These are phyloP conservation scores for Paraconiothyrium sp. DNA, from an alignment of 2,329 filamentous ascomycete species.

Conservation along the genomic window DNA sequence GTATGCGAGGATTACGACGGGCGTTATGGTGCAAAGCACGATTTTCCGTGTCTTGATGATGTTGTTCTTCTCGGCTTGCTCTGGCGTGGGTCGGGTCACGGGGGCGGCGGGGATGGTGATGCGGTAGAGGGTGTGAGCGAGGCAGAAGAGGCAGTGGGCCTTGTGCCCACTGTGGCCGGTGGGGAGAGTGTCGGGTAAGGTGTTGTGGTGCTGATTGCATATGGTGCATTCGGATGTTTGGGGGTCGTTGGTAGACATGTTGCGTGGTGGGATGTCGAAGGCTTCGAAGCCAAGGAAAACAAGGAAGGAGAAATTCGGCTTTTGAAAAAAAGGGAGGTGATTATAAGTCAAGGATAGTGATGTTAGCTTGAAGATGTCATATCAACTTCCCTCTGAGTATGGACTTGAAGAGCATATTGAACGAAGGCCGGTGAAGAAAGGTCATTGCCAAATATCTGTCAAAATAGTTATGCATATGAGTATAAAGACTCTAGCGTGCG, in stretches of 20 bases:
- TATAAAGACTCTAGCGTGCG: too few relatives aligned
- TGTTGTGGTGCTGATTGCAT: background rate
- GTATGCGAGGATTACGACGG: background rate
- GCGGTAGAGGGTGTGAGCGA: background rate
- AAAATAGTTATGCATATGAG: too few relatives aligned
- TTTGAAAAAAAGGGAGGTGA: too few relatives aligned
- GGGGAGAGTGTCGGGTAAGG: background rate
- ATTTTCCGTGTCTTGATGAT: constrained; percentile 6
- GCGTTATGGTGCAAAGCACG: background rate
- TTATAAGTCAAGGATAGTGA: too few relatives aligned
- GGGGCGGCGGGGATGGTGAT: constrained; percentile 2
- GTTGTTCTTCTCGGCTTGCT: constrained; percentile 10
- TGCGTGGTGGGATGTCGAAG: too few relatives aligned
- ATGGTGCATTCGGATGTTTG: constrained; percentile 11
- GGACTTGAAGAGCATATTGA: too few relatives aligned
- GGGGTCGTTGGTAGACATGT: too few relatives aligned
- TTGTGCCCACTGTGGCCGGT: constrained; percentile 4
- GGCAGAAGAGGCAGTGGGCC: constrained; percentile 10
- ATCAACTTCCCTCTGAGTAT: too few relatives aligned
- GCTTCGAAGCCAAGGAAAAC: too few relatives aligned
- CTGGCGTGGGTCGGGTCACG: background rate
- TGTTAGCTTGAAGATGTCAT: too few relatives aligned
- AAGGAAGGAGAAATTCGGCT: too few relatives aligned
- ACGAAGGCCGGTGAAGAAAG: background rate
- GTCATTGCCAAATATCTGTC: too few relatives aligned